Evolutionary conservation across 176 grass and related monocot species (phyloP), one percentile per base, ranked within the genome.

Genomic region (Thalia dealbata): DNA sequence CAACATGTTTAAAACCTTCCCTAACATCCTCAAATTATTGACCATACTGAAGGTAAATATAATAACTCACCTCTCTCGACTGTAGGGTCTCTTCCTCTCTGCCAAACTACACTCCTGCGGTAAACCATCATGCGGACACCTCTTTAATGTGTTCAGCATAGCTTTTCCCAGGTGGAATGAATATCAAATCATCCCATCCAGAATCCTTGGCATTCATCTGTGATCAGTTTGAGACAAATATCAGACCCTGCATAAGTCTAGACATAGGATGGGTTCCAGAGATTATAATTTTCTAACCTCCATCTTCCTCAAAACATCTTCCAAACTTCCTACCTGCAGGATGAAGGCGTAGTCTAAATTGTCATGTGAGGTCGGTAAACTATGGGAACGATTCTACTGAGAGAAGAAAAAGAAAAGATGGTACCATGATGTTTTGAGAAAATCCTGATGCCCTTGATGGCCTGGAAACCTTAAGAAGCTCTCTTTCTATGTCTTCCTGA

Each of bases 161-260:
- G 43, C 32, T 90, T 83, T 91, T 97, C 30, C 89, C 93, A 82
- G 89, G 93, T n/a, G 93, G 87, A 64, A 97, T 92, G 75, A 92
- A 97, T 67, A 97, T 92, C 79, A 97, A 97, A 71, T 92, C 87
- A 81, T 97, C 93, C 93, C 89, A 97, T 44, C 93, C 89, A 63
- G 93, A 97, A 75, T 97, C 85, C 48, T 85, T 84, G 30, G 86
- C 81, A 81, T 92, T 97, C 64, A 92, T 97, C 93, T 92, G 89
- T 12, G 44, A 61, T 61, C 38, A 75, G 19, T 61, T 61, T 61
- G 38, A 44, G 44, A 3, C 3, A 14, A 74, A 61, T 26, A 24
- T 26, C 26, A 11, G 32, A 38, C 4, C 14, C 14, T 42, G 3
- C 14, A 4, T 7, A 71, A 71, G 13, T 23, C 21, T 32, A 22